Percentiles rank a stretch among this genome's conserved stretches.
phyloP scores from a whole-genome alignment of 208 protist genomes.

The Trypanosoma mega region DNA sequence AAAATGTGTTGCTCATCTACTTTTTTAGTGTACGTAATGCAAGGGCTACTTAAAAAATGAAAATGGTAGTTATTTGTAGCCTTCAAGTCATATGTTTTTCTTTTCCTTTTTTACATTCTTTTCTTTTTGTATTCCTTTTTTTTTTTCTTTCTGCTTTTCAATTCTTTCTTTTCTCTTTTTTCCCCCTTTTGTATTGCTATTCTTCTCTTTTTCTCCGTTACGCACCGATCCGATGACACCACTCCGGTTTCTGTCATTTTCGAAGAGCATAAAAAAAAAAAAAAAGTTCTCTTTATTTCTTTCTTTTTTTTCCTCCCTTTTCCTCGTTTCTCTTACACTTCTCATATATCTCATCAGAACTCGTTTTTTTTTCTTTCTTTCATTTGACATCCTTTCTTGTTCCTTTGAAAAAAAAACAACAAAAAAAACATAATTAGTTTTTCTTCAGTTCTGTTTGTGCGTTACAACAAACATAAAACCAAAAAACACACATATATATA shows the following conservation, averaged over 20 bases:
- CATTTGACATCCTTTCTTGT: not conserved
- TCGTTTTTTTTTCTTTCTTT: slow-evolving; percentile 7
- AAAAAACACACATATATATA: slow-evolving; percentile 9
- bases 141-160: too few species aligned
- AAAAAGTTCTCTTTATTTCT: not conserved
- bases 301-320: not conserved
- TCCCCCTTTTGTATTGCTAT: not conserved
- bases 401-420: not conserved
- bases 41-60: too few species aligned
- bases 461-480: not conserved
- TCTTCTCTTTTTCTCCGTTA: slow-evolving; percentile 14
- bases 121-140: too few species aligned
- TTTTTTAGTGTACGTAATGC: too few species aligned
- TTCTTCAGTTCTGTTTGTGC: not conserved
- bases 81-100: too few species aligned
- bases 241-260: too few species aligned
- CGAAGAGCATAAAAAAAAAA: not conserved
- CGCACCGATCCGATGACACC: too few species aligned
- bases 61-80: too few species aligned
- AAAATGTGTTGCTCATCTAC: too few species aligned
- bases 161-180: not conserved
- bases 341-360: not conserved
- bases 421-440: not conserved
- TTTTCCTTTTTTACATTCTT: too few species aligned
- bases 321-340: not conserved